A percentile compares a stretch with the other conserved stretches of the same genome.
Evolutionary conservation across 2,329 filamentous ascomycete species (phyloP).

Genomic region (Ophiostoma sp.): DNA sequence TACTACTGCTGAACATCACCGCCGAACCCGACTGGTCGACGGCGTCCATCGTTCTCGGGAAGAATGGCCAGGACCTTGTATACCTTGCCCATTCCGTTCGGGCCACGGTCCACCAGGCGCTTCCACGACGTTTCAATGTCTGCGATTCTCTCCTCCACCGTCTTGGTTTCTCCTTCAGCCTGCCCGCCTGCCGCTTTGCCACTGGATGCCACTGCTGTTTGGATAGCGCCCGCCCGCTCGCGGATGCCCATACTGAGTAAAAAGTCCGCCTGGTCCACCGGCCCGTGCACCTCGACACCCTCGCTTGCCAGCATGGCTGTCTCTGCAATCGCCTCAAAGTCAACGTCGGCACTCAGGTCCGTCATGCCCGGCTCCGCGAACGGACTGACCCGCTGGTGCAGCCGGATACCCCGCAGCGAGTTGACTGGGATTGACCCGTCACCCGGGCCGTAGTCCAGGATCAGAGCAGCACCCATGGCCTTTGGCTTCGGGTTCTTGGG

Average conservation of each 20-base stretch:
- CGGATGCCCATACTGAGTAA: constrained; percentile 74
- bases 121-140: constrained; percentile 70
- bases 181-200: constrained; percentile 35
- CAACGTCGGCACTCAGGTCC: constrained; percentile 87
- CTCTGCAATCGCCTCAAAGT: constrained; percentile 83
- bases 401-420: constrained; percentile 81
- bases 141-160: constrained; percentile 41
- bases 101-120: constrained; percentile 75
- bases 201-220: constrained; percentile 49
- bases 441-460: constrained; percentile 87
- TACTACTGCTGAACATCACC: constrained; percentile 49
- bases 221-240: constrained; percentile 54
- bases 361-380: constrained; percentile 75
- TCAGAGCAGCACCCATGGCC: constrained; percentile 81
- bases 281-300: constrained; percentile 86
- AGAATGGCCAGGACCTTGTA: constrained; percentile 92
- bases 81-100: constrained; percentile 83
- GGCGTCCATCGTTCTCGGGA: constrained; percentile 67
- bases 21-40: constrained; percentile 86
- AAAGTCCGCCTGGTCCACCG: constrained; percentile 78
- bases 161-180: constrained; percentile 33
- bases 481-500: constrained; percentile 46
- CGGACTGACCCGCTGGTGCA: constrained; percentile 70
- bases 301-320: constrained; percentile 68
- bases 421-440: constrained; percentile 71